These are phyloP conservation scores for Xylaria sp. DNA, from an alignment of 2,329 filamentous ascomycete genomes.

Conservation along the genomic window DNA sequence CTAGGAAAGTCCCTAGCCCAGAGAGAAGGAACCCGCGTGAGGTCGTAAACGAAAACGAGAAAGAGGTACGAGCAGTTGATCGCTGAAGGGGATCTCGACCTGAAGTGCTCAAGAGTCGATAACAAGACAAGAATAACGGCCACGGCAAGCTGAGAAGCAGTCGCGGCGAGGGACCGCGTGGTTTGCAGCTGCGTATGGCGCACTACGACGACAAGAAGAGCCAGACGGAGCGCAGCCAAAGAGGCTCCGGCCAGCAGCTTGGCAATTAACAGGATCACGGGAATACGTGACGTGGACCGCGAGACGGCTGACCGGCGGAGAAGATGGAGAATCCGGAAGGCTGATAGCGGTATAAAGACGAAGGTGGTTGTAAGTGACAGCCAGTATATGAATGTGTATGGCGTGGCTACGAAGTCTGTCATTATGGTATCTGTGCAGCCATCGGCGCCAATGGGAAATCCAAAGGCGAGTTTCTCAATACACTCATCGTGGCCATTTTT, in stretches of 20 bases:
- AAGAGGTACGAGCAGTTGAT: neutral
- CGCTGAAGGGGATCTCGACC: neutral
- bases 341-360: too few relatives aligned
- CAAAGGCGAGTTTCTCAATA: neutral
- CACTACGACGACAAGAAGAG: neutral
- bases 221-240: neutral
- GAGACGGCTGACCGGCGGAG: too few relatives aligned
- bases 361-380: too few relatives aligned
- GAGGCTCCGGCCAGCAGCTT: neutral
- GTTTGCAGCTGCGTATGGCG: neutral
- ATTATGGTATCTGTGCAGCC: neutral
- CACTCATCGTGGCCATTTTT: neutral
- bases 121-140: neutral
- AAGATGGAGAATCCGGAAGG: too few relatives aligned
- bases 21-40: neutral
- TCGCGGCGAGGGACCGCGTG: neutral
- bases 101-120: neutral
- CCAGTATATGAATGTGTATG: neutral
- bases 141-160: too few relatives aligned
- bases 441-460: neutral
- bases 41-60: neutral
- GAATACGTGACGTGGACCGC: too few relatives aligned
- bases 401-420: neutral
- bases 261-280: neutral
- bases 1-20: neutral